phyloP scores from a whole-genome alignment of 1,284 basidiomycete species.

The Entoloma clypeatum region DNA sequence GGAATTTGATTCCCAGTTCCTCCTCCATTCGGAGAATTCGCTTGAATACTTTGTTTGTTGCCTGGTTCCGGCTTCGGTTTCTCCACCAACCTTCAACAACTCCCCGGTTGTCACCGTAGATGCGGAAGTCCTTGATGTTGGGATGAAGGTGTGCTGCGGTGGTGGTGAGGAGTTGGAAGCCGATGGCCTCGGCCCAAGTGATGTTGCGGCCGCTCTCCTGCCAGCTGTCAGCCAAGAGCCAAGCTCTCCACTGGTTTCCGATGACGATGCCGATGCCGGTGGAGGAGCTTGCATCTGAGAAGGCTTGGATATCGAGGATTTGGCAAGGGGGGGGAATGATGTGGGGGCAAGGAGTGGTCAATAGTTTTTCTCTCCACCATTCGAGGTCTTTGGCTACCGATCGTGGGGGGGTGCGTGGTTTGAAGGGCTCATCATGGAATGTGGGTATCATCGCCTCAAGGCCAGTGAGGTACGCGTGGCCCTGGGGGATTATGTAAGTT shows the following conservation, averaged over 20 bases:
- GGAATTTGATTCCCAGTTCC: constrained; percentile 22
- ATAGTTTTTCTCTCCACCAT: constrained; percentile 35
- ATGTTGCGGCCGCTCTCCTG: constrained; percentile 22
- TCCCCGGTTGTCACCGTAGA: constrained; percentile 32
- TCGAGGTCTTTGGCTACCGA: constrained; percentile 21
- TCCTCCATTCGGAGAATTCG: constrained; percentile 32
- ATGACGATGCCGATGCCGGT: constrained; percentile 35
- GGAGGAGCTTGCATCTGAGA: constrained; percentile 39
- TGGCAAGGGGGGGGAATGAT: constrained; percentile 25
- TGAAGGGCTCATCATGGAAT: constrained; percentile 25
- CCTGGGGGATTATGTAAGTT: too few species aligned
- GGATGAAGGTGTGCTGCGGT: constrained; percentile 12
- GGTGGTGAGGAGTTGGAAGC: constrained; percentile 31
- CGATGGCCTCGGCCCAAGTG: constrained; percentile 28
- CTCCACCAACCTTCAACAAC: constrained; percentile 34
- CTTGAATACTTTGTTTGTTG: constrained; percentile 23
- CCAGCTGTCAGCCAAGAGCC: constrained; percentile 31
- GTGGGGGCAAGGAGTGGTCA: constrained; percentile 11
- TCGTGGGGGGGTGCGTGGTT: constrained; percentile 22
- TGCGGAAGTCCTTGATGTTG: constrained; percentile 16
- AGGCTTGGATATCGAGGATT: constrained; percentile 29
- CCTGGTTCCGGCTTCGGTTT: constrained; percentile 25
- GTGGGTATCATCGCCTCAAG: constrained; percentile 26
- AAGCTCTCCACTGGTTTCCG: constrained; percentile 32
- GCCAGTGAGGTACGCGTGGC: too few species aligned